These are phyloP conservation scores for Aurantiochytrium sp. DNA, from an alignment of 108 stramenopile species.

Conservation along the genomic window DNA sequence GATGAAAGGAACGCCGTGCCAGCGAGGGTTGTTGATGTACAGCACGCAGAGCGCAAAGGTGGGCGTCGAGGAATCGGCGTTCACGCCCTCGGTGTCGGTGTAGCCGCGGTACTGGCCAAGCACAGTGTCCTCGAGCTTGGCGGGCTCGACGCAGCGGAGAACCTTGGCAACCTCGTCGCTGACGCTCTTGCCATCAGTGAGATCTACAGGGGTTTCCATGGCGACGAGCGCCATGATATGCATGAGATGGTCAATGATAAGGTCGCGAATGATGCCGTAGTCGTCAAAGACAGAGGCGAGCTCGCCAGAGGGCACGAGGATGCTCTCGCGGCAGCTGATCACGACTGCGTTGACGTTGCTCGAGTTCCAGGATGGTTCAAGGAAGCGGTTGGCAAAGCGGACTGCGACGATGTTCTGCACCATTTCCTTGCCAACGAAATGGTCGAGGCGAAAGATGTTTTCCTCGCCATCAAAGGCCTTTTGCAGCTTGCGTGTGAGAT, in stretches of 20 bases:
- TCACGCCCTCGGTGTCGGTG: slow-evolving; percentile 62
- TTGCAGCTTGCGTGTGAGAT: slow-evolving; percentile 56
- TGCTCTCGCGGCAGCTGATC: slow-evolving; percentile 58
- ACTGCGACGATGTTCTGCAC: slow-evolving; percentile 83
- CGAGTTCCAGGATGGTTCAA: slow-evolving; percentile 76
- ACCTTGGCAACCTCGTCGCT: slow-evolving; percentile 86
- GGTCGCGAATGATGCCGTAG: slow-evolving; percentile 56
- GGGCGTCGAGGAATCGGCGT: slow-evolving; percentile 67
- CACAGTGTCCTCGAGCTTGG: slow-evolving; percentile 72
- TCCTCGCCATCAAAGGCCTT: slow-evolving; percentile 71
- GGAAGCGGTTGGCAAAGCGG: slow-evolving; percentile 84
- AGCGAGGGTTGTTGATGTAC: slow-evolving; percentile 82
- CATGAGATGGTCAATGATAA: slow-evolving; percentile 54
- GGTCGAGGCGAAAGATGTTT: slow-evolving; percentile 81
- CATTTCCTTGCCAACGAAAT: slow-evolving; percentile 98
- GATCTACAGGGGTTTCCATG: slow-evolving; percentile 40
- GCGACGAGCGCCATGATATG: slow-evolving; percentile 62
- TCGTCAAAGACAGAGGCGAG: slow-evolving; percentile 86
- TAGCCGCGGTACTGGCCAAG: slow-evolving; percentile 89
- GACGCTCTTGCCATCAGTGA: slow-evolving; percentile 61
- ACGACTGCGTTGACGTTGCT: slow-evolving; percentile 31
- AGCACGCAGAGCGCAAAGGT: slow-evolving; percentile 80
- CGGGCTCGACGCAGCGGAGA: slow-evolving; percentile 67
- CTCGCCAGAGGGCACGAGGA: slow-evolving; percentile 56
- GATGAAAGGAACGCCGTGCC: slow-evolving; percentile 93